A percentile compares a stretch with the other conserved stretches of the same genome.
phyloP scores from a whole-genome alignment of 2,329 filamentous ascomycete species.

The Mollisiaceae sp. region DNA sequence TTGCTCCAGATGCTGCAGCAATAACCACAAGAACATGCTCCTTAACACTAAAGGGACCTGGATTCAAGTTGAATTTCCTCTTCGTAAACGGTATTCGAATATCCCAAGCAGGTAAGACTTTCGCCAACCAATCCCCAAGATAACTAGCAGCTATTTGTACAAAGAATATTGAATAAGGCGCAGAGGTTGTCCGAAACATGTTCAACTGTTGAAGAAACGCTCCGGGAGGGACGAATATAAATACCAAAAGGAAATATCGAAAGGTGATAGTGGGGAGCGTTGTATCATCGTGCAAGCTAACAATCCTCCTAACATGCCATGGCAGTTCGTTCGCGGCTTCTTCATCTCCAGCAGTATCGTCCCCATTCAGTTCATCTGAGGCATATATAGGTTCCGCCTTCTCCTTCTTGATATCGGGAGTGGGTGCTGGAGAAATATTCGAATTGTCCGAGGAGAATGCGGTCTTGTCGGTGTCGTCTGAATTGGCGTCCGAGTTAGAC shows the following conservation, averaged over 20 bases:
- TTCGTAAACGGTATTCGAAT: slow-evolving; percentile 48
- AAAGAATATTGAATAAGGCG: slow-evolving; percentile 63
- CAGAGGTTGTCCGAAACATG: slow-evolving; percentile 59
- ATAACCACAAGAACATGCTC: slow-evolving; percentile 46
- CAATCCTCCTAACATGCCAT: slow-evolving; percentile 59
- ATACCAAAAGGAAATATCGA: slow-evolving; percentile 60
- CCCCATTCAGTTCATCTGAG: slow-evolving; percentile 15
- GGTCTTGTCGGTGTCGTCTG: slow-evolving; percentile 19
- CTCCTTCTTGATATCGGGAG: slow-evolving; percentile 16
- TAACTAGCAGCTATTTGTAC: slow-evolving; percentile 59
- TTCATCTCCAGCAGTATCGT: slow-evolving; percentile 45
- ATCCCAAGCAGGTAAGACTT: slow-evolving; percentile 51
- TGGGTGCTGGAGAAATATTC: neutral
- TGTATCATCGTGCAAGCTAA: slow-evolving; percentile 62
- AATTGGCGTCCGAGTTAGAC: slow-evolving; percentile 17
- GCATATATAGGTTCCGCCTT: slow-evolving; percentile 13
- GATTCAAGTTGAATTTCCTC: slow-evolving; percentile 47
- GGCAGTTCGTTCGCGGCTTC: slow-evolving; percentile 59
- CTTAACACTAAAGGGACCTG: slow-evolving; percentile 40
- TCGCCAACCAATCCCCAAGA: slow-evolving; percentile 51
- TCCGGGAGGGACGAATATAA: slow-evolving; percentile 61
- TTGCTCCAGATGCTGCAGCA: slow-evolving; percentile 57
- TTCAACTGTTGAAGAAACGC: slow-evolving; percentile 63
- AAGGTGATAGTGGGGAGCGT: slow-evolving; percentile 62
- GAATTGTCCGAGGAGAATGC: slow-evolving; percentile 10